A percentile compares a stretch with the other conserved stretches of the same genome.
Evolutionary conservation across 495 filamentous ascomycete species (phyloP).

Genomic region (Penicillium simplicissimum): DNA sequence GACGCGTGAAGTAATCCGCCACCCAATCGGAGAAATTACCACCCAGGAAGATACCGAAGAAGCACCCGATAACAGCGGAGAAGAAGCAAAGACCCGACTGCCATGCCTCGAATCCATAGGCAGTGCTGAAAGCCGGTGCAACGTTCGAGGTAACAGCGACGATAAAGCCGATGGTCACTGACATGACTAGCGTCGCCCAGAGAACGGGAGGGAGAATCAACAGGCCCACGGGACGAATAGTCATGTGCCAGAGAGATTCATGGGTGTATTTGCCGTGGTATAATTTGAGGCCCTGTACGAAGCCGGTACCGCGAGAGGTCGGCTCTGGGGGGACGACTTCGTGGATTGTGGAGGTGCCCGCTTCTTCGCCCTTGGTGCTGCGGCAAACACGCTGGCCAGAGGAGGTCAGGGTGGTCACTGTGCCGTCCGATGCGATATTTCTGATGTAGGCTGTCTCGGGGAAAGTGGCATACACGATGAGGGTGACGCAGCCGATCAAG

Average conservation of each 20-base stretch:
- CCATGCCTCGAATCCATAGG: constrained; percentile 49
- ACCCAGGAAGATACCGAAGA: constrained; percentile 50
- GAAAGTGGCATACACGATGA: constrained; percentile 52
- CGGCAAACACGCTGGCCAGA: constrained; percentile 13
- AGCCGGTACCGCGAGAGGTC: constrained; percentile 21
- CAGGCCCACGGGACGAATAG: constrained; percentile 48
- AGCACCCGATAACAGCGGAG: constrained; percentile 48
- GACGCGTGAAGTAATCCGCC: constrained; percentile 51
- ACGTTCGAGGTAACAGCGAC: constrained; percentile 55
- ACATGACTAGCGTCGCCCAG: constrained; percentile 49
- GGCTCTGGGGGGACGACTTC: background rate
- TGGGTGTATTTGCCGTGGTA: constrained; percentile 41
- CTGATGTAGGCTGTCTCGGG: constrained; percentile 52
- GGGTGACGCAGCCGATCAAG: constrained; percentile 42
- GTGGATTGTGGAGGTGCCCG: background rate
- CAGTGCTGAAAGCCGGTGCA: constrained; percentile 41
- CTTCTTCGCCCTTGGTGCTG: constrained; percentile 7
- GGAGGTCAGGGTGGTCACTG: constrained; percentile 9
- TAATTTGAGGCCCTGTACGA: constrained; percentile 37
- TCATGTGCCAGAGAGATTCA: constrained; percentile 48
- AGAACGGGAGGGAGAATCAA: constrained; percentile 51
- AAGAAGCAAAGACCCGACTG: constrained; percentile 53
- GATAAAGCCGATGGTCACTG: constrained; percentile 55
- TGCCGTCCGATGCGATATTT: constrained; percentile 20
- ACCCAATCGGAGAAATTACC: constrained; percentile 52